A percentile compares a stretch with the other conserved stretches of the same genome.
Evolutionary conservation across 495 filamentous ascomycete species (phyloP).

Genomic region (Pyronema omphalodes): DNA sequence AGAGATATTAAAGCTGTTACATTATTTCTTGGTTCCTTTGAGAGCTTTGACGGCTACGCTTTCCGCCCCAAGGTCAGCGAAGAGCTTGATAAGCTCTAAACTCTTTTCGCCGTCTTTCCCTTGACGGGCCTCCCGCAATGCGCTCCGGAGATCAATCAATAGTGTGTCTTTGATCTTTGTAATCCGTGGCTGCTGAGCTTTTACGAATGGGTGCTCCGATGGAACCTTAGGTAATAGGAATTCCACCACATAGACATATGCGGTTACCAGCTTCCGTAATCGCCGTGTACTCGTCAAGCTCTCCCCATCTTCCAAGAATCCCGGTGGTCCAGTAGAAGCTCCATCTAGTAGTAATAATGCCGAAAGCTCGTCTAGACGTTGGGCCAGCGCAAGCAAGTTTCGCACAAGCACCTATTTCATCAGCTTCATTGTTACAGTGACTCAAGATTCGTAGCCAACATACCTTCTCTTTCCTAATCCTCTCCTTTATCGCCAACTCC

Average conservation of each 20-base stretch:
- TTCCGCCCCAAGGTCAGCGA: slow-evolving; percentile 57
- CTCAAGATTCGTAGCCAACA: slow-evolving; percentile 1
- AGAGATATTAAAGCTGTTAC: too few species aligned
- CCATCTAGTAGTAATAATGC: slow-evolving; percentile 33
- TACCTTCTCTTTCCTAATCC: slow-evolving; percentile 32
- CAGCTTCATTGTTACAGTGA: not conserved
- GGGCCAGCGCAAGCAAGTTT: slow-evolving; percentile 49
- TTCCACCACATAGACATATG: slow-evolving; percentile 27
- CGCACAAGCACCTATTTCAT: slow-evolving; percentile 31
- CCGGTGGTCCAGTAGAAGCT: not conserved
- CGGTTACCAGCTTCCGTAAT: slow-evolving; percentile 28
- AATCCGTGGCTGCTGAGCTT: slow-evolving; percentile 37
- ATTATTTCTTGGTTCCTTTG: slow-evolving; percentile 28
- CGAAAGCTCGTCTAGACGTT: slow-evolving; percentile 58
- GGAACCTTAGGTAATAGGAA: slow-evolving; percentile 29
- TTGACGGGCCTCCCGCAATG: slow-evolving; percentile 49
- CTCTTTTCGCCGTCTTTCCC: slow-evolving; percentile 36
- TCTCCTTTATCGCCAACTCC: slow-evolving; percentile 37
- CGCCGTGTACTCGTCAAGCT: slow-evolving; percentile 26
- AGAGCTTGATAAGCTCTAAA: slow-evolving; percentile 56
- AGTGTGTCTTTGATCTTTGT: slow-evolving; percentile 53
- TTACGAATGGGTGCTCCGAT: slow-evolving; percentile 44
- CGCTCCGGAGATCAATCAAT: slow-evolving; percentile 62
- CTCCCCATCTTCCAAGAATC: slow-evolving; percentile 13
- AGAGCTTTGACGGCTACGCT: slow-evolving; percentile 54